Percentiles rank a stretch among this genome's conserved stretches.
These are phyloP conservation scores for Aeschynomene evenia DNA, from an alignment of 306 rosid genomes.

Conservation along the genomic window DNA sequence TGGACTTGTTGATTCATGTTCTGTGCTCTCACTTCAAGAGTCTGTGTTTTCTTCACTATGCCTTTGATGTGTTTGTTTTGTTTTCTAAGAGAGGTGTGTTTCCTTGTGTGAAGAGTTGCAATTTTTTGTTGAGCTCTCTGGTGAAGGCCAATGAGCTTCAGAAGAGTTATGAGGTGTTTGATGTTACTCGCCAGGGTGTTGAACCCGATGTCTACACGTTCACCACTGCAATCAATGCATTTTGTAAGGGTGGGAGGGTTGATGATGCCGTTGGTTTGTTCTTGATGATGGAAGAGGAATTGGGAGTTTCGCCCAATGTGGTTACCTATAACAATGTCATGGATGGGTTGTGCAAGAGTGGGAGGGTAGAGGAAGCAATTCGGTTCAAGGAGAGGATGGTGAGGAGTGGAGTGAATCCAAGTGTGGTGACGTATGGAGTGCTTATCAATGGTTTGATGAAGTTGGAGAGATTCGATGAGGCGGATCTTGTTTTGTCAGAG, in stretches of 20 bases:
- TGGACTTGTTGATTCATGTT: constrained; percentile 63
- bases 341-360: constrained; percentile 62
- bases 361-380: constrained; percentile 58
- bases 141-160: constrained; percentile 53
- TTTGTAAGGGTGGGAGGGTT: constrained; percentile 58
- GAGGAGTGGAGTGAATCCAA: constrained; percentile 45
- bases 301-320: constrained; percentile 60
- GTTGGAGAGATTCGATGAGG: constrained; percentile 53
- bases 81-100: constrained; percentile 40
- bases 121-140: constrained; percentile 53
- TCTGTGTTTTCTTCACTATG: constrained; percentile 38
- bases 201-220: constrained; percentile 59
- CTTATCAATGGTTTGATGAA: constrained; percentile 64
- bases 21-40: constrained; percentile 53
- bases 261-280: constrained; percentile 57
- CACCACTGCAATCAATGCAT: constrained; percentile 51
- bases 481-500: constrained; percentile 43
- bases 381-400: constrained; percentile 52
- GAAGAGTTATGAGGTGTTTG: constrained; percentile 51
- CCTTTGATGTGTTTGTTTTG: constrained; percentile 39
- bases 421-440: constrained; percentile 53
- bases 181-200: constrained; percentile 38
- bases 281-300: constrained; percentile 46
- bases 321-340: constrained; percentile 67
- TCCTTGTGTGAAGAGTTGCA: constrained; percentile 52